Evolutionary conservation across 305 asterid species (phyloP), one percentile per base, ranked within the genome.

Genomic region (Fraxinus baroniana): DNA sequence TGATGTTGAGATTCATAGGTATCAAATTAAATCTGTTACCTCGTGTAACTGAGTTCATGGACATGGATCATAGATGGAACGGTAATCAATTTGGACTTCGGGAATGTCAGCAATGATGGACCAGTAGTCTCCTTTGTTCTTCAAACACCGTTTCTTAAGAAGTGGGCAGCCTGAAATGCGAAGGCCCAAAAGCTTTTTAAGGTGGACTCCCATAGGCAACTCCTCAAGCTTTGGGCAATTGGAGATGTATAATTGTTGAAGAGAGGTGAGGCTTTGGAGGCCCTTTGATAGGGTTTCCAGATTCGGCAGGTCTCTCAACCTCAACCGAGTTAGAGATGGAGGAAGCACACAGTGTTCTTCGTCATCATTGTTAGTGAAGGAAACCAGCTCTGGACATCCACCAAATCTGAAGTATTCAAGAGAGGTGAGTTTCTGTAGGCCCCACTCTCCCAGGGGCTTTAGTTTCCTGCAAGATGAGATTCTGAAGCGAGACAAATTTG

Each of bases 181-280:
- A 30, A 80, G 62, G 26, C 72, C 32, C 26, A 33, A 22, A 26
- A 80, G 35, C 24, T 57, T 72, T 46, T 52, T 60, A 20, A 80
- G 83, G 28, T 49, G 72, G 30, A 74, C 79, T 22, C 22, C 74
- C 78, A 72, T 80, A 22, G 74, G 83, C 79, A 80, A 80, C 37
- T 46, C 39, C 46, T 15, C 72, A 30, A 82, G 81, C 76, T 82
- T 57, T 22, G 35, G 35, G 35, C 35, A 32, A 0, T 32, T 0
- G 35, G 3, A 32, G 35, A 32, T 32, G 5, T 0, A 0, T 32
- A 32, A 32, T 0, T 32, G 4, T 32, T 32, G 35, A 32, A 32
- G 35, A 32, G 35, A 32, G 35, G 35, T 32, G 35, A 32, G 5
- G 35, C 35, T 32, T 32, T 32, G 78, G 17, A 82, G n/a, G 5